Evolutionary conservation across 208 protist species (phyloP), one percentile per base, ranked within the genome.

Genomic region (Leishmania martiniquensis): DNA sequence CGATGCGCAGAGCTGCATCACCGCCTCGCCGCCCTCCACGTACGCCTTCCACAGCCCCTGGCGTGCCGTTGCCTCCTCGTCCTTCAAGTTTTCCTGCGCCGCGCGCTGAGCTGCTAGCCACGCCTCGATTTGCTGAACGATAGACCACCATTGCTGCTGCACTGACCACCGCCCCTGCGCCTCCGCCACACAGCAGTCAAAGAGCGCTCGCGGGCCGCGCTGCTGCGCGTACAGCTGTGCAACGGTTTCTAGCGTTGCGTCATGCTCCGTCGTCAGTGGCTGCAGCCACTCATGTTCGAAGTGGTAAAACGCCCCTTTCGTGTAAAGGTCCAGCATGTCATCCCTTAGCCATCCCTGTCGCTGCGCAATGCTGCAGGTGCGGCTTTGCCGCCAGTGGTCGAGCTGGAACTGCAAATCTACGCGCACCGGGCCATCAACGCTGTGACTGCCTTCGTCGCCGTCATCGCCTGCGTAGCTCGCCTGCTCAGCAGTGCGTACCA

Each of bases 311-410:
- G 74, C 60, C 15, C 85, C 83, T 54, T 87, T 87, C 17, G 45
- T 63, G 67, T 86, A 91, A 1, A 92, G 81, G 63, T 84, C 78
- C 17, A 80, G 42, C 74, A 91, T 82, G 76, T 89, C 82, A 62
- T 72, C 84, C 37, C 78, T 76, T 5, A 93, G 78, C 87, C 85
- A 95, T 45, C 63, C 70, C 57, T 79, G 71, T 15, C 91, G 89
- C 44, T 87, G 89, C 62, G 72, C 72, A 5, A 80, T 42, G 32
- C 54, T 66, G n/a, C 44, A 32, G 20, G 15, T 77, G 70, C 75
- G 78, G 29, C 32, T 80, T 79, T 75, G 72, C 70, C 74, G 74
- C 84, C 76, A 94, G n/a, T 71, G 75, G 49, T 72, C 51, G n/a
- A 22, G 59, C 80, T 81, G 80, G 60, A 84, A 84, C 69, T 80